Evolutionary conservation across 2,329 filamentous ascomycete genomes (phyloP).

Genomic region (Paecilomyces formosus): DNA sequence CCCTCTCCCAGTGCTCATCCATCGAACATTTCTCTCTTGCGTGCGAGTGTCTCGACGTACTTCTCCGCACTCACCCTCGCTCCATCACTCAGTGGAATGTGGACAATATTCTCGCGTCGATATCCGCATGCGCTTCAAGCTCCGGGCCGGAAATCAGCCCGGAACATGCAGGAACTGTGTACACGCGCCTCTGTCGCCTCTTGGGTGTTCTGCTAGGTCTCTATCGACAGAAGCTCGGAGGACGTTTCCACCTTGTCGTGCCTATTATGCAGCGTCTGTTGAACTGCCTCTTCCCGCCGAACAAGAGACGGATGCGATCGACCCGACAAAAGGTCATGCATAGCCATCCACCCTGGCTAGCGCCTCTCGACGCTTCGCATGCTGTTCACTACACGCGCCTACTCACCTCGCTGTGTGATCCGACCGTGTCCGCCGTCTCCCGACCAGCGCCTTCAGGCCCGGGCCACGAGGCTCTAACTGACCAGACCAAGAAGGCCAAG

Average conservation of each 20-base stretch:
- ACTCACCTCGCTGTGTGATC: slow-evolving; percentile 54
- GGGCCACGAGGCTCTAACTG: slow-evolving; percentile 44
- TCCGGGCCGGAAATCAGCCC: slow-evolving; percentile 23
- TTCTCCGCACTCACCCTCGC: slow-evolving; percentile 34
- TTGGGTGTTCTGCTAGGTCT: slow-evolving; percentile 48
- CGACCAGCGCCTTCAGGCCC: slow-evolving; percentile 21
- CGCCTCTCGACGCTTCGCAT: slow-evolving; percentile 33
- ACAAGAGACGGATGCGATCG: slow-evolving; percentile 25
- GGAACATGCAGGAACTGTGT: slow-evolving; percentile 37
- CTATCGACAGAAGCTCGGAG: slow-evolving; percentile 51
- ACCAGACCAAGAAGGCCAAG: slow-evolving; percentile 53
- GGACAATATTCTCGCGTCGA: slow-evolving; percentile 33
- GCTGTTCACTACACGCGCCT: slow-evolving; percentile 47
- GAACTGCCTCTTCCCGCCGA: slow-evolving; percentile 47
- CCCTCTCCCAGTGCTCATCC: slow-evolving; percentile 20
- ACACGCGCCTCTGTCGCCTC: slow-evolving; percentile 47
- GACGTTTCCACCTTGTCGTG: slow-evolving; percentile 54
- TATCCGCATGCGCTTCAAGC: slow-evolving; percentile 28
- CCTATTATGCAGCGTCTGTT: slow-evolving; percentile 49
- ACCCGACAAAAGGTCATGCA: slow-evolving; percentile 16
- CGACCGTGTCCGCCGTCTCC: slow-evolving; percentile 50
- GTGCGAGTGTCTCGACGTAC: slow-evolving; percentile 30
- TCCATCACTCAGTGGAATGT: slow-evolving; percentile 39
- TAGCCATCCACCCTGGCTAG: slow-evolving; percentile 24
- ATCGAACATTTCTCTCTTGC: slow-evolving; percentile 34